Evolutionary conservation across 1,284 basidiomycete genomes (phyloP).

Genomic region (Termitomyces sp.): DNA sequence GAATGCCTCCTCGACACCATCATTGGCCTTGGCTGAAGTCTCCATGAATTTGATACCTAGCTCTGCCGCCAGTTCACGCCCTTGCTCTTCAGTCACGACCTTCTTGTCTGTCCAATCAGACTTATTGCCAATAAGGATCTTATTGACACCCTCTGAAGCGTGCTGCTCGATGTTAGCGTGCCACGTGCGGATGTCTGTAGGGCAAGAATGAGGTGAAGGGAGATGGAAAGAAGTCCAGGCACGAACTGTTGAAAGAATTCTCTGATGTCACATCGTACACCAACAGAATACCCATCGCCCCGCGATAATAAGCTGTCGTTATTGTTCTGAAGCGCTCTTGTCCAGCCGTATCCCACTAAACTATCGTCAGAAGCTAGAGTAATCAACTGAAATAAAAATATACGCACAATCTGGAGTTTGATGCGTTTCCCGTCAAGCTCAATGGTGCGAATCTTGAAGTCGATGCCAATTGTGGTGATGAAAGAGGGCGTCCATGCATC

Average conservation of each 20-base stretch:
- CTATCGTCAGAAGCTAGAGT: conserved; percentile 6
- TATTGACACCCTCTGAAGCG: conserved; percentile 98
- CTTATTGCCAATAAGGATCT: conserved; percentile 99
- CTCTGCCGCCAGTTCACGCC: conserved; percentile 78
- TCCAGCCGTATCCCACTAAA: conserved; percentile 96
- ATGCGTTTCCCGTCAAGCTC: conserved; percentile 95
- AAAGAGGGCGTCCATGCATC: conserved; percentile 99
- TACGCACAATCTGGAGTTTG: conserved; percentile 88
- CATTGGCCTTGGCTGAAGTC: conserved; percentile 96
- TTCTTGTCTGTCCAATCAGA: conserved; percentile 98
- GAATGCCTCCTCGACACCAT: conserved; percentile 98
- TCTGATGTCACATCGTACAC: conserved; percentile 99
- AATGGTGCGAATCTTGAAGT: conserved; percentile 96
- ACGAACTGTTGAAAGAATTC: conserved; percentile 93
- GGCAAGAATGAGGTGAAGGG: conserved; percentile 3
- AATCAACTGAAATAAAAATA: conserved; percentile 14
- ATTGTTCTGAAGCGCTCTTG: conserved; percentile 99
- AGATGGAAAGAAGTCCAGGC: conserved; percentile 2
- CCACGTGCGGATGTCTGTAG: conserved; percentile 95
- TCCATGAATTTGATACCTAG: conserved; percentile 96
- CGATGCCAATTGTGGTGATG: conserved; percentile 98
- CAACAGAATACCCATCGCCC: conserved; percentile 98
- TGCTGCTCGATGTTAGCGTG: conserved; percentile 98
- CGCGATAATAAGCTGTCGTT: conserved; percentile 99
- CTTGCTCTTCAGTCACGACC: conserved; percentile 84